phyloP scores from a whole-genome alignment of 1,139 yeast genomes.

The Blastobotrys raffinosifermentans region DNA sequence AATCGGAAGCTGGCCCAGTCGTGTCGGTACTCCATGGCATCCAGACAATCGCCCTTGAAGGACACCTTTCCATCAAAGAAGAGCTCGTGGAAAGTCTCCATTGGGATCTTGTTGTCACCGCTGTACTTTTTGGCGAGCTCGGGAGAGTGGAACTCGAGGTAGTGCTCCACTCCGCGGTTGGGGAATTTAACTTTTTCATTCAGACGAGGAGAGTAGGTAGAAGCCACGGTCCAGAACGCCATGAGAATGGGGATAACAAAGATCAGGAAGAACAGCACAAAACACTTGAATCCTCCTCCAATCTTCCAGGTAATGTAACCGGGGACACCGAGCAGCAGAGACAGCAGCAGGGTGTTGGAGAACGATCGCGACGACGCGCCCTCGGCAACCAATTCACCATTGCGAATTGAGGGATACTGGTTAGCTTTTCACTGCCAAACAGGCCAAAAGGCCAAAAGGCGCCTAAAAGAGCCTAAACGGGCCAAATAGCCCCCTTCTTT shows the following conservation, averaged over 20 bases:
- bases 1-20: slow-evolving; percentile 86
- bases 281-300: slow-evolving; percentile 70
- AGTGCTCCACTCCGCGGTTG: slow-evolving; percentile 68
- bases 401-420: slow-evolving; percentile 62
- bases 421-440: too few relatives aligned
- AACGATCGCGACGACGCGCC: slow-evolving; percentile 83
- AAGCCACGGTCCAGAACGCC: slow-evolving; percentile 76
- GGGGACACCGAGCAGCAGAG: slow-evolving; percentile 57
- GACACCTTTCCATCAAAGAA: slow-evolving; percentile 79
- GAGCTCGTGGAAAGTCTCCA: slow-evolving; percentile 88
- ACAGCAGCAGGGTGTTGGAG: slow-evolving; percentile 53
- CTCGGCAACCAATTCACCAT: slow-evolving; percentile 87
- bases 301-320: slow-evolving; percentile 55
- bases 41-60: slow-evolving; percentile 84
- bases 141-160: slow-evolving; percentile 75
- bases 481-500: too few relatives aligned
- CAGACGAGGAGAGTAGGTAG: slow-evolving; percentile 74
- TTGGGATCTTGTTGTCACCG: slow-evolving; percentile 75
- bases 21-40: slow-evolving; percentile 77
- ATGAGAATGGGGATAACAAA: slow-evolving; percentile 64
- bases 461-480: too few relatives aligned
- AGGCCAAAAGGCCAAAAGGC: too few relatives aligned
- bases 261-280: slow-evolving; percentile 43
- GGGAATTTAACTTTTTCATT: slow-evolving; percentile 76
- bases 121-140: slow-evolving; percentile 65